Evolutionary conservation across 495 filamentous ascomycete species (phyloP).

Genomic region (Bombardia bombarda): DNA sequence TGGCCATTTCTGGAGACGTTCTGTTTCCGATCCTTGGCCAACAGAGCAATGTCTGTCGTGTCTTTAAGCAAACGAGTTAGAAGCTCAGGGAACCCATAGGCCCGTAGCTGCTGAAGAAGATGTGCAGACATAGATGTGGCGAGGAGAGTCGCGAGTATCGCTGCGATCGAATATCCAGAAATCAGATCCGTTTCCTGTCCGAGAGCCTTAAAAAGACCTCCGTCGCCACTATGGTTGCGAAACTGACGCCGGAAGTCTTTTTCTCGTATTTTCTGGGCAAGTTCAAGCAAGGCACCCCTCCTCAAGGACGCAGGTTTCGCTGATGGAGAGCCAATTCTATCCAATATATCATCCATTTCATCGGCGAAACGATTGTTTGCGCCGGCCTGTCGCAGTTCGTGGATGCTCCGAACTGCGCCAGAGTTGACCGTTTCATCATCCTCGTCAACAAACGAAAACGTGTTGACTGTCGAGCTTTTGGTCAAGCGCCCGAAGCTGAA

Average conservation of each 20-base stretch:
- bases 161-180: constrained; percentile 49
- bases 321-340: constrained; percentile 64
- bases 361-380: constrained; percentile 74
- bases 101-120: constrained; percentile 40
- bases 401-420: constrained; percentile 67
- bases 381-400: constrained; percentile 83
- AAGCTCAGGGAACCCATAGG: constrained; percentile 40
- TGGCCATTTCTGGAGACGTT: constrained; percentile 62
- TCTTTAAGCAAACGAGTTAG: constrained; percentile 46
- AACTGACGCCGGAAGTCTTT: constrained; percentile 61
- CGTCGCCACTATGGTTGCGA: constrained; percentile 63
- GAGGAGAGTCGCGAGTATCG: constrained; percentile 49
- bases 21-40: constrained; percentile 54
- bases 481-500: constrained; percentile 30
- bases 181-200: constrained; percentile 47
- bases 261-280: constrained; percentile 65
- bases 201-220: constrained; percentile 52
- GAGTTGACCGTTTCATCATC: constrained; percentile 49
- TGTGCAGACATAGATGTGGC: constrained; percentile 41
- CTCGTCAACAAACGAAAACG: constrained; percentile 27
- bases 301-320: constrained; percentile 39
- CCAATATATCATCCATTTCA: constrained; percentile 73
- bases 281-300: constrained; percentile 50
- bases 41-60: constrained; percentile 40
- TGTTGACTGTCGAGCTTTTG: constrained; percentile 22